Evolutionary conservation across 1,139 yeast genomes (phyloP).

Genomic region (Blastobotrys malaysiensis): DNA sequence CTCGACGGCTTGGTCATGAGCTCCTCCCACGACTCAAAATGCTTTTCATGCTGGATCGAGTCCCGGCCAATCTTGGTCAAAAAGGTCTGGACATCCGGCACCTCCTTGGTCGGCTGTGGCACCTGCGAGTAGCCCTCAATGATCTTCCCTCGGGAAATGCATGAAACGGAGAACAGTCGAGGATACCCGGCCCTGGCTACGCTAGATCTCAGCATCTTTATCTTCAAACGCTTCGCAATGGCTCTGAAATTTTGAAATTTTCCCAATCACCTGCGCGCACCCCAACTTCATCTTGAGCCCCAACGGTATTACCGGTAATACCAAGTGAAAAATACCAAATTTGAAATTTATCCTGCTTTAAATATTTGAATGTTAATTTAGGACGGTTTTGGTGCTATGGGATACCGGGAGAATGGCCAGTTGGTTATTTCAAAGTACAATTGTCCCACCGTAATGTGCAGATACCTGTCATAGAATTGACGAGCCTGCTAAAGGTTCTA

Average conservation of each 20-base stretch:
- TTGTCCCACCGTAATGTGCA: no score
- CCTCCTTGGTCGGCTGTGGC: slow-evolving; percentile 46
- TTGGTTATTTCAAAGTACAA: no score
- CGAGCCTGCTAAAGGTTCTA: no score
- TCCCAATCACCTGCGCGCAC: background rate
- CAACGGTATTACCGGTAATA: no score
- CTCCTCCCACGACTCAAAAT: slow-evolving; percentile 67
- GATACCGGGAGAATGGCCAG: no score
- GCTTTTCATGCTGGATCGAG: slow-evolving; percentile 58
- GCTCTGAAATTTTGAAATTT: background rate
- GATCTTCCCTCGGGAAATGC: slow-evolving; percentile 4
- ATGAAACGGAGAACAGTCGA: slow-evolving; percentile 8
- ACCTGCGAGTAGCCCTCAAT: slow-evolving; percentile 16
- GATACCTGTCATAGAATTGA: no score
- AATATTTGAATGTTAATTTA: no score
- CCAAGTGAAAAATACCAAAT: no score
- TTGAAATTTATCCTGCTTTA: no score
- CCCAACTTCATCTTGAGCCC: no score
- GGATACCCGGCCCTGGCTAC: background rate
- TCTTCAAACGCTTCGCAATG: no score
- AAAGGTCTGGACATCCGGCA: slow-evolving; percentile 72
- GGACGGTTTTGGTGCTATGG: no score
- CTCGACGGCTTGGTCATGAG: slow-evolving; percentile 36
- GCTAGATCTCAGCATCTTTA: background rate
- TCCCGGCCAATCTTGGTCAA: slow-evolving; percentile 72